phyloP scores from a whole-genome alignment of 371 early-diverging fungal species.

The Rhizopus arrhizus region DNA sequence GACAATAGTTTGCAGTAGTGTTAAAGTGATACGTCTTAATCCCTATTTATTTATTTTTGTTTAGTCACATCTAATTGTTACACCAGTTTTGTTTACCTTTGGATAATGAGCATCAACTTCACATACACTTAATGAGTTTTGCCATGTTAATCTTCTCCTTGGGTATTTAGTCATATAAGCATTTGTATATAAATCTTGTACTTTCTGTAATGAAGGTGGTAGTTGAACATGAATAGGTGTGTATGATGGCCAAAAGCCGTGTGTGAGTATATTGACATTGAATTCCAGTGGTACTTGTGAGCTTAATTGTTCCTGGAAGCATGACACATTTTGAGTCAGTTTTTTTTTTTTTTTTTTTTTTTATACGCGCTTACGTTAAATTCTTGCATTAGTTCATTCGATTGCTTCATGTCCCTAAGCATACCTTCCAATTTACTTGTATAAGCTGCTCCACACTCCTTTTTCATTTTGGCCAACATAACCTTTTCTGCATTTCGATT shows the following conservation, averaged over 20 bases:
- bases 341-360: not conserved
- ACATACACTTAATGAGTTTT: conserved; percentile 79
- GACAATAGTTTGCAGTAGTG: conserved; percentile 76
- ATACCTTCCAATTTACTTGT: conserved; percentile 94
- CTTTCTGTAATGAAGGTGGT: conserved; percentile 57
- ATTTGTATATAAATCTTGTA: conserved; percentile 69
- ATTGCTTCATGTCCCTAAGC: conserved; percentile 88
- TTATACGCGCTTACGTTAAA: conserved; percentile 53
- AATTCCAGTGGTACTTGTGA: conserved; percentile 30
- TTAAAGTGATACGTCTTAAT: conserved; percentile 70
- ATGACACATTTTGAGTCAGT: not conserved
- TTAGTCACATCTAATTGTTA: not conserved
- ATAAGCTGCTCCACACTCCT: conserved; percentile 86
- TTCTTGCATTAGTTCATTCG: conserved; percentile 67
- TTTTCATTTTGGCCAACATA: conserved; percentile 83
- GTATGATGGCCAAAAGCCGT: conserved; percentile 93
- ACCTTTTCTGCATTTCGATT: conserved; percentile 82
- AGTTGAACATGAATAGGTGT: conserved; percentile 68
- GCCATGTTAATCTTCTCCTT: conserved; percentile 84
- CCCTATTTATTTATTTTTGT: conserved; percentile 37
- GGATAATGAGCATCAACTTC: conserved; percentile 72
- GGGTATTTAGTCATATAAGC: conserved; percentile 79
- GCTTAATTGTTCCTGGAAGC: not conserved
- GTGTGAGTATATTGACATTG: conserved; percentile 80
- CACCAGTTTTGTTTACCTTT: conserved; percentile 31